Percentiles rank a stretch among this genome's conserved stretches.
These are phyloP conservation scores for Lindgomyces ingoldianus DNA, from an alignment of 495 filamentous ascomycete species.

Conservation along the genomic window DNA sequence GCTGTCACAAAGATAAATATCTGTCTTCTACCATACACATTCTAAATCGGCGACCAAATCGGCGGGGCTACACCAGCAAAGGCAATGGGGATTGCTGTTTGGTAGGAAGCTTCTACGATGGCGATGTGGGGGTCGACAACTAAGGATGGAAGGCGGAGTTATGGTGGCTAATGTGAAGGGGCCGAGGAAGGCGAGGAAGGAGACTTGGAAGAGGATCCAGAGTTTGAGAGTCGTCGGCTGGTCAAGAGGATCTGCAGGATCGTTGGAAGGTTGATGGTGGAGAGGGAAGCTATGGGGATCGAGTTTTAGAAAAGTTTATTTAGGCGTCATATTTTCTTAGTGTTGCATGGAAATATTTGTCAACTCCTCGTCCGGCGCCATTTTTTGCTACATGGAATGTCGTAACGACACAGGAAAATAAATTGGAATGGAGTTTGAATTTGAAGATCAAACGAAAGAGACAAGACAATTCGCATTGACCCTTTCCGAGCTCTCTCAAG, in stretches of 20 bases:
- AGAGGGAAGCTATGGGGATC: conserved; percentile 34
- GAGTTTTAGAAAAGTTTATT: conserved; percentile 7
- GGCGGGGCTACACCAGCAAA: conserved; percentile 42
- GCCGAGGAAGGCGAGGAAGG: conserved; percentile 37
- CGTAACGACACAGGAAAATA: background rate
- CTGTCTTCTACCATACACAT: conserved; percentile 45
- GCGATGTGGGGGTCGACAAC: conserved; percentile 38
- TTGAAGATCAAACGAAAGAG: background rate
- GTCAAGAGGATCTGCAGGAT: conserved; percentile 21
- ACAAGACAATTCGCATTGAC: background rate
- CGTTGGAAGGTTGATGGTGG: conserved; percentile 29
- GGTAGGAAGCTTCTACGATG: conserved; percentile 36
- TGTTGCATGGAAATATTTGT: background rate
- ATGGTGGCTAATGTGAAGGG: conserved; percentile 36
- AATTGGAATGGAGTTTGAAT: background rate
- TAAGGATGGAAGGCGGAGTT: conserved; percentile 42
- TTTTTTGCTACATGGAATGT: background rate
- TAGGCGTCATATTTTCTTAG: background rate
- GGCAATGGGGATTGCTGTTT: conserved; percentile 31
- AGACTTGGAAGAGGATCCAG: conserved; percentile 28
- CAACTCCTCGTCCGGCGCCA: background rate
- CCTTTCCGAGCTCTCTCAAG: background rate
- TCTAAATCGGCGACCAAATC: conserved; percentile 40
- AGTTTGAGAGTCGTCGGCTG: conserved; percentile 7
- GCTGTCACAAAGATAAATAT: conserved; percentile 43